These are phyloP conservation scores for Smallanthus sonchifolius DNA, from an alignment of 129 eudicot species.

Conservation along the genomic window DNA sequence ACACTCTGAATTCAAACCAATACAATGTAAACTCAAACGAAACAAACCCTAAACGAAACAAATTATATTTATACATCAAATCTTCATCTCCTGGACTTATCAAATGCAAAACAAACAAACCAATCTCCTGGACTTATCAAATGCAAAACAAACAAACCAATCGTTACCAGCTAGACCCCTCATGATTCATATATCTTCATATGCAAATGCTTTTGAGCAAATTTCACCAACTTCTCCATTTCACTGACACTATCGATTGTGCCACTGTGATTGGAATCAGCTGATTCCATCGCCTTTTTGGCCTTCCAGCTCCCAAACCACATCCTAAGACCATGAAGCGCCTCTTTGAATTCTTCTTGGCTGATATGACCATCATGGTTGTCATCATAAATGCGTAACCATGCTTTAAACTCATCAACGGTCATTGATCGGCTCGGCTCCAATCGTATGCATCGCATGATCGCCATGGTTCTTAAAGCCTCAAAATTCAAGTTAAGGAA, in stretches of 20 bases:
- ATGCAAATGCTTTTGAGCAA: slow-evolving; percentile 49
- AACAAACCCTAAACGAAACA: too few relatives aligned
- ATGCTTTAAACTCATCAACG: slow-evolving; percentile 50
- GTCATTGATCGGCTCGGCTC: slow-evolving; percentile 51
- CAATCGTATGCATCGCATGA: slow-evolving; percentile 36
- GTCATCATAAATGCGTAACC: slow-evolving; percentile 45
- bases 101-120: too few relatives aligned
- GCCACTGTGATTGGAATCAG: slow-evolving; percentile 40
- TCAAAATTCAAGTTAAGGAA: not conserved
- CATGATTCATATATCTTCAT: slow-evolving; percentile 41
- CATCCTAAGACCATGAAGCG: slow-evolving; percentile 38
- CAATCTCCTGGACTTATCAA: too few relatives aligned
- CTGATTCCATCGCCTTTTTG: slow-evolving; percentile 32
- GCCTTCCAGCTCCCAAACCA: slow-evolving; percentile 67
- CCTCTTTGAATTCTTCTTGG: slow-evolving; percentile 46
- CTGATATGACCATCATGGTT: slow-evolving; percentile 56
- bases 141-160: too few relatives aligned
- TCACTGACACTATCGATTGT: slow-evolving; percentile 35
- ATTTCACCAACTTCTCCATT: slow-evolving; percentile 44
- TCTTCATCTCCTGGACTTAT: too few relatives aligned
- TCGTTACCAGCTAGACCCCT: not conserved
- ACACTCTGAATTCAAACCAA: too few relatives aligned
- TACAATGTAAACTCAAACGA: too few relatives aligned
- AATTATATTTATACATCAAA: too few relatives aligned
- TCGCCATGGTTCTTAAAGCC: slow-evolving; percentile 30